Evolutionary conservation across 371 early-diverging fungal genomes (phyloP), one percentile per base, ranked within the genome.

Genomic region (Zychaea mexicana): DNA sequence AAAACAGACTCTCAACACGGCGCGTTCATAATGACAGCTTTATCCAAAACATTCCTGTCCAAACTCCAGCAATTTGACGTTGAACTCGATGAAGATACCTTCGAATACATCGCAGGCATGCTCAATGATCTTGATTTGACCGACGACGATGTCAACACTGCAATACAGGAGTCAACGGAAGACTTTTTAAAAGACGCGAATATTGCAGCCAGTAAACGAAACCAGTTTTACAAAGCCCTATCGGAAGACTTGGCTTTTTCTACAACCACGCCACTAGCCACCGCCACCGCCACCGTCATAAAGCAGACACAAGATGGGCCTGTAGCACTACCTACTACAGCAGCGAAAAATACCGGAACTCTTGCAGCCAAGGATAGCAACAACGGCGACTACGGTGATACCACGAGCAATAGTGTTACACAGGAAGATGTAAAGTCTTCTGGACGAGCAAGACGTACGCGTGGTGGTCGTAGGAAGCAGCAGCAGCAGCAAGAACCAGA

Each of bases 171-270:
- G 27, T 84, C 85, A 19, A 87, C 90, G 9, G 85, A 88, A 66
- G 82, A 82, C 13, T 90, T 89, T 58, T 66, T 92, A 24, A 60
- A 74, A 7, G 91, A 91, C 38, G 88, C 88, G 1, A 86, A 88
- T 24, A 71, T 87, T 52, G 19, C 27, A 42, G 32, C 21, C 17
- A 53, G 22, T n/a, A 58, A 33, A 6, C 12, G 33, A 28, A 7
- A 38, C 6, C 13, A 19, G 28, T n/a, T 58, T 8, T 58, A 58
- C 28, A 39, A 45, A 10, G 31, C 27, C 9, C 3, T 58, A 2
- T 58, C 45, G n/a, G 38, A 58, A 45, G 38, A 58, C 21, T 9
- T 58, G 10, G 3, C n/a, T 49, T 7, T 10, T 22, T 52, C 28
- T 52, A 21, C 28, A 0, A 1, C 27, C 19, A 4, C 28, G 10